Conservation (phyloP, 257 asterid species). For the Solanum habrochaites region DNA sequence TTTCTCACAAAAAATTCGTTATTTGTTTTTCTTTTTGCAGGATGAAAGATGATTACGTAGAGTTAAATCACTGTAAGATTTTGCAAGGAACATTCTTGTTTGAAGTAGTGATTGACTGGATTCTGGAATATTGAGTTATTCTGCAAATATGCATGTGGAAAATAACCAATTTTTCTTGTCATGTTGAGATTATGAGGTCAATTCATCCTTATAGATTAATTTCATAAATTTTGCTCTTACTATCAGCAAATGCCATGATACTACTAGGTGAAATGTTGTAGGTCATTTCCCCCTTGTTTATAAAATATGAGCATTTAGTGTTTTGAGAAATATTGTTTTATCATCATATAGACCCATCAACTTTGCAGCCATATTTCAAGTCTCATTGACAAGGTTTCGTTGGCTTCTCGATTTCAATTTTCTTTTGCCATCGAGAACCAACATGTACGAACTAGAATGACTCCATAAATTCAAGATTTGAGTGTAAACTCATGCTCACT, state of each 20-base stretch:
- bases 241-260: neutral
- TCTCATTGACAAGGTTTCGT: neutral
- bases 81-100: neutral
- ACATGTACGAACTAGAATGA: neutral
- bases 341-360: neutral
- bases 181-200: neutral
- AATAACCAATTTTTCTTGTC: neutral
- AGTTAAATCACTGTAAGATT: neutral
- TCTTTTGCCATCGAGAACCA: neutral
- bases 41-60: neutral
- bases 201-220: neutral
- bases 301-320: neutral
- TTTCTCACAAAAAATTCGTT: neutral
- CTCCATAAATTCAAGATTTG: neutral
- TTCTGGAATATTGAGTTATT: neutral
- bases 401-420: neutral
- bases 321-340: neutral
- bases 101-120: neutral
- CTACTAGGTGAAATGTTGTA: neutral
- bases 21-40: neutral
- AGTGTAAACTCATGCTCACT: neutral
- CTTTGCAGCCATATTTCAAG: neutral
- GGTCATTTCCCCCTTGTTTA: neutral
- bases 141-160: neutral
- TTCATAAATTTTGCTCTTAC: neutral